phyloP scores from a whole-genome alignment of 225 moss, liverwort and hornwort genomes.

The Physcomitrellopsis africana region DNA sequence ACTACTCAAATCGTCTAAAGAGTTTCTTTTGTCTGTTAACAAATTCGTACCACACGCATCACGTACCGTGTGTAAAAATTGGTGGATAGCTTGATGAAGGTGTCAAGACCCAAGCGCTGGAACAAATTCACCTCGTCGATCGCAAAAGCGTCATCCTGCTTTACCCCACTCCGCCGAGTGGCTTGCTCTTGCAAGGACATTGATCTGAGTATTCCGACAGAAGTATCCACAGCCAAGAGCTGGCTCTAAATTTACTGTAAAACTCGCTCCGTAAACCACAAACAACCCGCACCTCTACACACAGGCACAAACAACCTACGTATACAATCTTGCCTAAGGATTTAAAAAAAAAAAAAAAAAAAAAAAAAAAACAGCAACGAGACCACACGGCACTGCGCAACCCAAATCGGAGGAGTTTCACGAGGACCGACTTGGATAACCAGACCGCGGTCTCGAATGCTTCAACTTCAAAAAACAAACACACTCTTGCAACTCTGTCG shows the following conservation, averaged over 20 bases:
- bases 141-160: slow-evolving; percentile 78
- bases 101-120: slow-evolving; percentile 67
- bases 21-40: too few species aligned
- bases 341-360: too few species aligned
- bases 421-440: neutral
- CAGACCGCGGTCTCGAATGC: neutral
- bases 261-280: neutral
- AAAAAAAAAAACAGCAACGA: neutral
- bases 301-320: neutral
- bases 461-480: neutral
- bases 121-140: slow-evolving; percentile 77
- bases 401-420: neutral
- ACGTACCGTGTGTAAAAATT: slow-evolving; percentile 76
- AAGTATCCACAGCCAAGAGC: neutral
- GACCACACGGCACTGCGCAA: neutral
- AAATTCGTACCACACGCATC: neutral
- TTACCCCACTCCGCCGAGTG: slow-evolving; percentile 73
- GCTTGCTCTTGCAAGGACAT: slow-evolving; percentile 77
- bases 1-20: neutral
- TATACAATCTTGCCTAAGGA: neutral
- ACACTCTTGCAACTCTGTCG: neutral
- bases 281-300: neutral
- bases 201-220: neutral
- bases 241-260: neutral
- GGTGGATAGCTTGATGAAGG: slow-evolving; percentile 82